These are phyloP conservation scores for Cenchrus americanus DNA, from an alignment of 176 grass and related monocot species.

Conservation along the genomic window DNA sequence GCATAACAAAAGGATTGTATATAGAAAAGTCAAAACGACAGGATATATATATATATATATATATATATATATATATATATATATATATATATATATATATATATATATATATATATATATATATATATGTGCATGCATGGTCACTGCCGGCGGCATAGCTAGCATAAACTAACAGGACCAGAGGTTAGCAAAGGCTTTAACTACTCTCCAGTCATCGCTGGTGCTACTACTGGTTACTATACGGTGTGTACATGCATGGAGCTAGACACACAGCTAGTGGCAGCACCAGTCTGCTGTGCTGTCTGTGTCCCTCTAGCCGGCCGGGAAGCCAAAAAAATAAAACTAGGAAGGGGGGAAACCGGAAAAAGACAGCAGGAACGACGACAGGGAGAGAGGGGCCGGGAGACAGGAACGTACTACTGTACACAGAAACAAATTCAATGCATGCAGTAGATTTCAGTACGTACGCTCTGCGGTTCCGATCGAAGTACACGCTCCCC, in stretches of 20 bases:
- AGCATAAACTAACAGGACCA: constrained; percentile 21
- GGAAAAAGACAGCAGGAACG: constrained; percentile 6
- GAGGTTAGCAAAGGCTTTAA: constrained; percentile 14
- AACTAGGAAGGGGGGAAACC: not conserved
- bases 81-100: too few relatives aligned
- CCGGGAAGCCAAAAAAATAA: too few relatives aligned
- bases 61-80: too few relatives aligned
- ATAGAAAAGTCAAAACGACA: too few relatives aligned
- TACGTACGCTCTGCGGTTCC: constrained; percentile 24
- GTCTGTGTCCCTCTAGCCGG: constrained; percentile 8
- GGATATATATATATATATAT: too few relatives aligned
- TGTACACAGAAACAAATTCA: not conserved
- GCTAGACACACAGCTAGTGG: not conserved
- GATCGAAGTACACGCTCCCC: constrained; percentile 31
- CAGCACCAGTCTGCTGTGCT: not conserved
- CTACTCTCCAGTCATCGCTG: not conserved
- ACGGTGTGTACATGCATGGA: not conserved
- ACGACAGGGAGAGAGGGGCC: not conserved
- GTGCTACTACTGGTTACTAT: not conserved
- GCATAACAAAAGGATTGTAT: too few relatives aligned
- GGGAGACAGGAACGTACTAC: too few relatives aligned
- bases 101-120: too few relatives aligned
- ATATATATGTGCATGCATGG: too few relatives aligned
- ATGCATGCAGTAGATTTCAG: not conserved
- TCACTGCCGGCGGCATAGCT: not conserved